Percentiles rank a stretch among this genome's conserved stretches.
These are phyloP conservation scores for Yarrowia yakushimensis DNA, from an alignment of 805 yeast genomes.

Conservation along the genomic window DNA sequence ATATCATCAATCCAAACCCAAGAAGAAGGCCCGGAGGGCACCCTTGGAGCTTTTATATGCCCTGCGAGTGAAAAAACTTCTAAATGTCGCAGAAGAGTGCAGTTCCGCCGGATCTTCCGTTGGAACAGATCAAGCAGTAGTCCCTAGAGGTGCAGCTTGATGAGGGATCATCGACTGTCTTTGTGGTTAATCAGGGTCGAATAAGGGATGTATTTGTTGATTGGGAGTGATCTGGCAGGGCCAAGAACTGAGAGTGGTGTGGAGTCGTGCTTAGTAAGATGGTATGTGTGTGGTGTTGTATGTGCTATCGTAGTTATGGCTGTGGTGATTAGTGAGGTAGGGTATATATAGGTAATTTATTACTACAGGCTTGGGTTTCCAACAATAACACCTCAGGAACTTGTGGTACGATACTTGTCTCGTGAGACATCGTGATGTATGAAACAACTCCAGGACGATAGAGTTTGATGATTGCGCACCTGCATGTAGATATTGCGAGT, in stretches of 20 bases:
- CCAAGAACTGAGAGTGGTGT: background rate
- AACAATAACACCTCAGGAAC: no score
- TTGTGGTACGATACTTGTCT: no score
- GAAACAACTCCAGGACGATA: no score
- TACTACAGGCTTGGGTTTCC: no score
- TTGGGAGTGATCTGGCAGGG: background rate
- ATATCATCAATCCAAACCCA: conserved; percentile 18
- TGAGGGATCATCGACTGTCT: no score
- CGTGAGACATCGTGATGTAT: background rate
- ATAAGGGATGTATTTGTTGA: background rate
- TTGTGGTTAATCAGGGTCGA: background rate
- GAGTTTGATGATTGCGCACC: conserved; percentile 14
- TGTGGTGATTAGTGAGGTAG: background rate
- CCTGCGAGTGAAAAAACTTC: background rate
- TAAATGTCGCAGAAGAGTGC: conserved; percentile 8
- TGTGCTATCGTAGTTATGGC: background rate
- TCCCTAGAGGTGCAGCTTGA: no score
- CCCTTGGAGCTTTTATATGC: background rate
- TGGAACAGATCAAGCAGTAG: background rate
- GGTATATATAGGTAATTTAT: no score
- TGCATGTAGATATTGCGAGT: background rate
- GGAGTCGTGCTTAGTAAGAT: background rate
- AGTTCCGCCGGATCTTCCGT: conserved; percentile 7
- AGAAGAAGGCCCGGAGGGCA: conserved; percentile 5
- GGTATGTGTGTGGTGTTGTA: background rate